phyloP scores from a whole-genome alignment of 1,139 yeast species.

The Diutina scorzettiae region DNA sequence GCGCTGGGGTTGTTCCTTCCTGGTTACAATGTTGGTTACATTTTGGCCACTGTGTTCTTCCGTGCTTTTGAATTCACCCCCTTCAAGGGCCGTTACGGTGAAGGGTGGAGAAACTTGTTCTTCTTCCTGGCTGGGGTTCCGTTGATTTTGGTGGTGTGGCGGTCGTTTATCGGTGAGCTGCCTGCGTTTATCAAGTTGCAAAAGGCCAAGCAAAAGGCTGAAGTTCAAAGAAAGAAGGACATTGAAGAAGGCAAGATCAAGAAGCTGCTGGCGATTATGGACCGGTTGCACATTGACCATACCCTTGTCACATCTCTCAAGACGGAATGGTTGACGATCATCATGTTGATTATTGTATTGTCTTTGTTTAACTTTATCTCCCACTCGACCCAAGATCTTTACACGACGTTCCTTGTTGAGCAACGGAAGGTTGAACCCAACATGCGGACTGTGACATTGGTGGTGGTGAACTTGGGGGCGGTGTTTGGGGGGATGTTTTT shows the following conservation, averaged over 20 bases:
- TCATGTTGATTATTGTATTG: conserved; percentile 33
- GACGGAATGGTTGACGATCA: conserved; percentile 33
- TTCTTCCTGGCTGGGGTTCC: conserved; percentile 76
- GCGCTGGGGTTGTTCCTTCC: conserved; percentile 60
- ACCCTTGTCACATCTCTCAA: conserved; percentile 12
- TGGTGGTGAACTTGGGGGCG: conserved; percentile 64
- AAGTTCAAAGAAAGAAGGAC: background rate
- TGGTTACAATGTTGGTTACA: conserved; percentile 63
- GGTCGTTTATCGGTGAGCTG: conserved; percentile 10
- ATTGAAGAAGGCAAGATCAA: background rate
- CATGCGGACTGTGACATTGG: conserved; percentile 52
- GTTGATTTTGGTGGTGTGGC: conserved; percentile 39
- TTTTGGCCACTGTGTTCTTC: conserved; percentile 51
- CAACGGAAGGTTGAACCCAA: conserved; percentile 40
- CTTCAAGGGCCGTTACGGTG: background rate
- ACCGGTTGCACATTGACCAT: conserved; percentile 1
- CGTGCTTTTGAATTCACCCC: conserved; percentile 30
- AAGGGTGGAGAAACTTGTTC: conserved; percentile 66
- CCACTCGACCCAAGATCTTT: conserved; percentile 66
- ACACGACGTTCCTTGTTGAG: conserved; percentile 48
- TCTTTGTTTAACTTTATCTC: conserved; percentile 49
- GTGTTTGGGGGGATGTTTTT: conserved; percentile 49
- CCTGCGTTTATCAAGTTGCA: background rate
- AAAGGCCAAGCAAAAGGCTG: background rate
- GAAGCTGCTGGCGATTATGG: background rate